Evolutionary conservation across 331 rosid genomes (phyloP), one percentile per base, ranked within the genome.

Genomic region (Rhamnella rubrinervis): DNA sequence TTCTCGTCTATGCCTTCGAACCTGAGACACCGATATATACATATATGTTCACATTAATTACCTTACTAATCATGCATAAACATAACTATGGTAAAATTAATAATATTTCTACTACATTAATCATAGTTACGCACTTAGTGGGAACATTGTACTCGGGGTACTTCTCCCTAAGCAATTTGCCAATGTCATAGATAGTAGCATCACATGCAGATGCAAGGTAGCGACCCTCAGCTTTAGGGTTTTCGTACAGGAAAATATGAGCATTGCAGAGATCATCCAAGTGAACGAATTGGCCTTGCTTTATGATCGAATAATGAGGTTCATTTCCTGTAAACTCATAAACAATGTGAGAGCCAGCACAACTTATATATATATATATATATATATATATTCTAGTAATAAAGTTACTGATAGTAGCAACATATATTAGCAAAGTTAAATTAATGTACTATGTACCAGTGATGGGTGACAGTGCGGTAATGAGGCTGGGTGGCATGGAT

Each of bases 401-500:
- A 13, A 52, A 18, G 6, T 52, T 6, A 7, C 0, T 47, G 9
- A 47, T 47, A 47, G 28, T 41, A 52, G 1, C 31, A 46, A 4
- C 4, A 19, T 26, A 6, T 9, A 67, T 8, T 63, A 31, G 31
- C 16, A 19, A 39, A n/a, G 8, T 49, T 17, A 40, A 21, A 63
- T 20, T n/a, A 25, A 5, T 23, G 6, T 6, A 20, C 6, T 4
- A 26, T 41, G 19, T 74, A 88, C 93, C 84, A 0, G 86, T 77
- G 63, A 89, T 47, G 0, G 81, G 96, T 0, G 97, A 89, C 57
- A 89, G 93, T 38, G 81, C 96, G 0, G 92, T 89, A 49, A 78
- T 78, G 70, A 92, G 82, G 82, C 97, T 89, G 0, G 90, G 93
- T 14, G 96, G 95, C 91, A 92, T 80, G 10, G 90, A 64, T 16